A percentile compares a stretch with the other conserved stretches of the same genome.
These are phyloP conservation scores for Pseudogymnoascus verrucosus DNA, from an alignment of 2,329 filamentous ascomycete species.

Conservation along the genomic window DNA sequence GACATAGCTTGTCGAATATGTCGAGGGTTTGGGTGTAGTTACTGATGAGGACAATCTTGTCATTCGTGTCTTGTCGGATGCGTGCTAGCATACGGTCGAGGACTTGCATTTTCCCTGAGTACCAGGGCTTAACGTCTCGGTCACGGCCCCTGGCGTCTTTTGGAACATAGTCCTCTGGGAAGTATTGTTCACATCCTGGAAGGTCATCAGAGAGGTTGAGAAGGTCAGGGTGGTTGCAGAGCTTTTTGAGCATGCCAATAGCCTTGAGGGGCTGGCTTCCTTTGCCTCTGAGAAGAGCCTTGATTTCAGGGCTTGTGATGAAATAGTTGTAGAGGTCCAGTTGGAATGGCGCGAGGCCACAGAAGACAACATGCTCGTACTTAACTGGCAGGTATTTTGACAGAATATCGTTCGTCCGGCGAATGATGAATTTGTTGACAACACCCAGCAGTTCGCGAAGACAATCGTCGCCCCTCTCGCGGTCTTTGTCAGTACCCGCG, in stretches of 20 bases:
- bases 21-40: constrained; percentile 97
- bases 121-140: constrained; percentile 88
- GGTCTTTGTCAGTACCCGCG: constrained; percentile 73
- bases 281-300: constrained; percentile 83
- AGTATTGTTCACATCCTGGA: constrained; percentile 74
- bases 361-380: constrained; percentile 99
- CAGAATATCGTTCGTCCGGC: constrained; percentile 92
- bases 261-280: constrained; percentile 94
- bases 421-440: constrained; percentile 98
- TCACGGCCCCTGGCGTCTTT: constrained; percentile 84
- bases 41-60: constrained; percentile 98
- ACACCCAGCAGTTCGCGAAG: constrained; percentile 70
- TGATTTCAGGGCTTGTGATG: constrained; percentile 90
- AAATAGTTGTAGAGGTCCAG: constrained; percentile 94
- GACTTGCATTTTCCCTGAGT: constrained; percentile 96
- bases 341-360: constrained; percentile 88
- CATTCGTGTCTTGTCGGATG: constrained; percentile 91
- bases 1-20: constrained; percentile 85
- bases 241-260: constrained; percentile 93
- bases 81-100: constrained; percentile 96
- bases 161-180: constrained; percentile 79
- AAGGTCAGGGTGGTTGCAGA: constrained; percentile 96
- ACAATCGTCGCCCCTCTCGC: constrained; percentile 74
- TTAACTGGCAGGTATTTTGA: constrained; percentile 97
- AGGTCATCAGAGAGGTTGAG: constrained; percentile 76